A percentile compares a stretch with the other conserved stretches of the same genome.
These are phyloP conservation scores for Linnemannia elongata DNA, from an alignment of 192 early-diverging fungal genomes.

Conservation along the genomic window DNA sequence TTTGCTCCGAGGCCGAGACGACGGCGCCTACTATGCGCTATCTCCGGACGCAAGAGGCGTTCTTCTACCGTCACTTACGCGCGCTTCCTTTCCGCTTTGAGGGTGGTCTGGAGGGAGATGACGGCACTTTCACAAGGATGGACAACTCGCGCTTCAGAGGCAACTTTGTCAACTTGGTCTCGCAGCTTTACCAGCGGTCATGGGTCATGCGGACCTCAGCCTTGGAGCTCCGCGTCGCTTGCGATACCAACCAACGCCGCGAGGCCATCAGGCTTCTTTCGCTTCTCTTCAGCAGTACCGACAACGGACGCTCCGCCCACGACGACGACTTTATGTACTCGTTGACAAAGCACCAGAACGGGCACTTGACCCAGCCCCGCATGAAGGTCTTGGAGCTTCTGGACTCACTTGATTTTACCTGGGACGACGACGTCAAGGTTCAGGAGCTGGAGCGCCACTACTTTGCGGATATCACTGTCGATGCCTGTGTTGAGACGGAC, in stretches of 20 bases:
- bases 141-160: slow-evolving; percentile 34
- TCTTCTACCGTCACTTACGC: slow-evolving; percentile 77
- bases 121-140: slow-evolving; percentile 27
- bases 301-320: slow-evolving; percentile 31
- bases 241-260: slow-evolving; percentile 52
- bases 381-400: slow-evolving; percentile 82
- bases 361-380: slow-evolving; percentile 67
- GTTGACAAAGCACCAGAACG: slow-evolving; percentile 18
- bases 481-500: slow-evolving; percentile 64
- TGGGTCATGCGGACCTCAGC: slow-evolving; percentile 92
- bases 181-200: slow-evolving; percentile 85
- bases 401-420: slow-evolving; percentile 75
- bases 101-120: slow-evolving; percentile 27
- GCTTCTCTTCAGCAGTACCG: slow-evolving; percentile 52
- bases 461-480: slow-evolving; percentile 62
- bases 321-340: slow-evolving; percentile 51
- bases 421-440: slow-evolving; percentile 58
- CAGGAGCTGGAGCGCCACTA: slow-evolving; percentile 46
- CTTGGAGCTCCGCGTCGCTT: slow-evolving; percentile 82
- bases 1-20: slow-evolving; percentile 81
- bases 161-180: slow-evolving; percentile 55
- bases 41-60: slow-evolving; percentile 84
- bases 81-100: slow-evolving; percentile 59
- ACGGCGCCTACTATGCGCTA: slow-evolving; percentile 80
- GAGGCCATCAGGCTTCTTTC: slow-evolving; percentile 52